Evolutionary conservation across 163 green algal species (phyloP), one percentile per base, ranked within the genome.

Genomic region (Coccomyxa subellipsoidea): DNA sequence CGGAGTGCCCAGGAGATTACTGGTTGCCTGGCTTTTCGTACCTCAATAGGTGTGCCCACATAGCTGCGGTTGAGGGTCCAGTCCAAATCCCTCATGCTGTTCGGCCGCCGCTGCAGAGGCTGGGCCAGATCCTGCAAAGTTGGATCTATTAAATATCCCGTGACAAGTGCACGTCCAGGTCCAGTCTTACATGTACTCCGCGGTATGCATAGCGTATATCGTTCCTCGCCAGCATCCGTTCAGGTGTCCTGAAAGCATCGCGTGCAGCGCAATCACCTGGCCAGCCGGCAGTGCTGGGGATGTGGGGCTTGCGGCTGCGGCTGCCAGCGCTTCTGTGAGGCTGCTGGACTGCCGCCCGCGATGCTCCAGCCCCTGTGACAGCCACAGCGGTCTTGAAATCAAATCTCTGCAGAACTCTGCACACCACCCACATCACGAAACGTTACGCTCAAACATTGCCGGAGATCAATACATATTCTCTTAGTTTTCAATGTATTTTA

Each of bases 11-110:
- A 18, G 4, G 21, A 59, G 47, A 12, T 59, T 18, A 59, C n/a
- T 6, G 47, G 5, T 12, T 2, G 3, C 23, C 15, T 59, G 47
- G 47, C 0, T 59, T 59, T 12, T 12, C 47, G 21, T 10, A 34
- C 66, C 66, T 73, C 66, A 73, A 34, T 12, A 4, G 66, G 66
- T 1, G 66, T 73, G 1, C 66, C 66, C 18, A 36, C 27, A 34
- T 73, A 73, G 66, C 66, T 73, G 66, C 66, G 66, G 66, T 73
- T 73, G 66, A 73, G 66, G 29, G 66, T 73, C 66, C 66, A 73
- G 32, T 32, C 29, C 2, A 73, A 12, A 32, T 73, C 66, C 4
- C 10, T 18, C 66, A 32, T 34, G 66, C 66, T 73, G 29, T 10
- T 73, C 7, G 29, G 29, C 7, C 29, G 66, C 66, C n/a, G 66